Evolutionary conservation across 768 basidiomycete species (phyloP).

Genomic region (Agrocybe pediades): DNA sequence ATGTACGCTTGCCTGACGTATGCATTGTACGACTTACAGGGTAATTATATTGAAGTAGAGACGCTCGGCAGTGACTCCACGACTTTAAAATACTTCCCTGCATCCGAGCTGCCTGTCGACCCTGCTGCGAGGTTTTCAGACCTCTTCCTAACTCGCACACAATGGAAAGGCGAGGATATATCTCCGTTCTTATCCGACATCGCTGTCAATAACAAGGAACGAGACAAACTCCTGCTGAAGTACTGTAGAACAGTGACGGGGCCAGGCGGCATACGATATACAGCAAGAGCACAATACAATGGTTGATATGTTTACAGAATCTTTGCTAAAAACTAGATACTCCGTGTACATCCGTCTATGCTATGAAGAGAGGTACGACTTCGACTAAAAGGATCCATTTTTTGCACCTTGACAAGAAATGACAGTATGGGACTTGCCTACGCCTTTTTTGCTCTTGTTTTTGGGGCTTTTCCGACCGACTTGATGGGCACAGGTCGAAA

Average conservation of each 20-base stretch:
- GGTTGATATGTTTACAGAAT: conserved; percentile 27
- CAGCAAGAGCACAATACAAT: conserved; percentile 64
- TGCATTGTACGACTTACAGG: conserved; percentile 45
- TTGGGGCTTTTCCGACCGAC: conserved; percentile 35
- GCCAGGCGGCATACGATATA: conserved; percentile 70
- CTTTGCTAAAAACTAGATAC: not conserved
- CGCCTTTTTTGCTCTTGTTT: conserved; percentile 42
- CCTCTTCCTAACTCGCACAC: conserved; percentile 78
- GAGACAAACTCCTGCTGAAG: conserved; percentile 86
- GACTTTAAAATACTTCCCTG: conserved; percentile 73
- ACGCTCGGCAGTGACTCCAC: conserved; percentile 31
- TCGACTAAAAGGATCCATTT: no score
- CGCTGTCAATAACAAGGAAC: conserved; percentile 80
- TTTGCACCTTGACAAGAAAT: no score
- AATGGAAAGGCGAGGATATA: conserved; percentile 83
- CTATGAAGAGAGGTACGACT: no score
- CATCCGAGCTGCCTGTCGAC: conserved; percentile 71
- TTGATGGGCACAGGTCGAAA: conserved; percentile 48
- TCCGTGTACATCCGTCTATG: no score
- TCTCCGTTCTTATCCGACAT: conserved; percentile 81
- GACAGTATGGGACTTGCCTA: conserved; percentile 14
- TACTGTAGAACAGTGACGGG: conserved; percentile 81
- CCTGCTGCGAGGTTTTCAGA: conserved; percentile 84
- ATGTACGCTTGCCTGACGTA: not conserved
- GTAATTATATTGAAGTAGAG: conserved; percentile 64